These are phyloP conservation scores for Vachellia pachyceras DNA, from an alignment of 306 rosid species.

Conservation along the genomic window DNA sequence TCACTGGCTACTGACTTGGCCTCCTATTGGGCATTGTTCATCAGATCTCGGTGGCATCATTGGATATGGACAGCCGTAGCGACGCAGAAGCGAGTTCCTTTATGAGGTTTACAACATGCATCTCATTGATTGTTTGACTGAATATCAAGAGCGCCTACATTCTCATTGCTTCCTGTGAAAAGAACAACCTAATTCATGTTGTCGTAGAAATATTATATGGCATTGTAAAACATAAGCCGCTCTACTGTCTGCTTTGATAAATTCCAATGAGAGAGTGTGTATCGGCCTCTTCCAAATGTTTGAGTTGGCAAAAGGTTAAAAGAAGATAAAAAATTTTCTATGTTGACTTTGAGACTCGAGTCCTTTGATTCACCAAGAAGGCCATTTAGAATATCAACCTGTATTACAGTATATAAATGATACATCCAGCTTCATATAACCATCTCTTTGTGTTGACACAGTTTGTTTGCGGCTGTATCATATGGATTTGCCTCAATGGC, in stretches of 20 bases:
- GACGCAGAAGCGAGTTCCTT: slow-evolving; percentile 57
- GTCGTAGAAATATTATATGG: background rate
- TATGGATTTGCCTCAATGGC: slow-evolving; percentile 96
- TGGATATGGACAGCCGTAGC: slow-evolving; percentile 66
- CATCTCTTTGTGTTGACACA: slow-evolving; percentile 39
- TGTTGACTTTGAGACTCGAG: background rate
- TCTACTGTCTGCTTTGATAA: background rate
- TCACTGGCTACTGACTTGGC: slow-evolving; percentile 16
- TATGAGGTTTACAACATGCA: slow-evolving; percentile 55
- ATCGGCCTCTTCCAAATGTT: background rate
- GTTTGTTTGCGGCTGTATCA: slow-evolving; percentile 82
- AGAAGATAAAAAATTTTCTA: background rate
- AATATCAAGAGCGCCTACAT: background rate
- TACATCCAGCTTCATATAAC: slow-evolving; percentile 10
- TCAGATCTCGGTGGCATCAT: slow-evolving; percentile 35
- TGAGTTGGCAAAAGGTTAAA: background rate
- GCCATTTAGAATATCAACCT: slow-evolving; percentile 7
- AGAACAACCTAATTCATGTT: background rate
- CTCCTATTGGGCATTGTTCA: background rate
- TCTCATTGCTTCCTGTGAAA: background rate
- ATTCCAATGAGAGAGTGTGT: background rate
- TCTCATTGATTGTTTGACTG: background rate
- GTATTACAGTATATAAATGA: background rate
- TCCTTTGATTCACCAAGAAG: background rate
- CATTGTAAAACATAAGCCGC: background rate